Percentiles rank a stretch among this genome's conserved stretches.
Evolutionary conservation across 192 early-diverging fungal species (phyloP).

Genomic region (Bifiguratus adelaidae): DNA sequence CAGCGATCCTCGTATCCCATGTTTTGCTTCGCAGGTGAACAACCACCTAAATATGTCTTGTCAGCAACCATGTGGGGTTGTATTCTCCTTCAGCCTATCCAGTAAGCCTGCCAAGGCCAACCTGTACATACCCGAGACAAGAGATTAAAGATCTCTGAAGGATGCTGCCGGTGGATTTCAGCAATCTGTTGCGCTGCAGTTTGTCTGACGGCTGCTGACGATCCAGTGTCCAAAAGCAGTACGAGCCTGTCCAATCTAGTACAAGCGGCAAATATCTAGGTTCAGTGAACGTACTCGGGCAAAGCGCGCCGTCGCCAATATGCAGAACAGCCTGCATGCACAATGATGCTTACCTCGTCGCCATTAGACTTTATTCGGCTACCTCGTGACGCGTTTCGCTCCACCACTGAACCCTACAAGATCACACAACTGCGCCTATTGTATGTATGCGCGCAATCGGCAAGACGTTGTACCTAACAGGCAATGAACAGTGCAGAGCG

Average conservation of each 20-base stretch:
- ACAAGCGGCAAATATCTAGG: too few relatives aligned
- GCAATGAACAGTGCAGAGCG: too few relatives aligned
- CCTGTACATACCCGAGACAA: slow-evolving; percentile 51
- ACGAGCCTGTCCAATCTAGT: slow-evolving; percentile 88
- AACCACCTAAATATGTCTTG: slow-evolving; percentile 44
- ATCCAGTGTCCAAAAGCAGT: slow-evolving; percentile 87
- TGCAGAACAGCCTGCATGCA: too few relatives aligned
- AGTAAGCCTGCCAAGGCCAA: neutral
- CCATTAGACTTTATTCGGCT: too few relatives aligned
- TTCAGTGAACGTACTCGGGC: too few relatives aligned
- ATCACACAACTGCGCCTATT: too few relatives aligned
- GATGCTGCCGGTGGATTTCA: slow-evolving; percentile 89
- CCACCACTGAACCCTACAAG: too few relatives aligned
- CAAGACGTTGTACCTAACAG: too few relatives aligned
- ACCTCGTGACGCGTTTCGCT: too few relatives aligned
- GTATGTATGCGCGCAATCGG: too few relatives aligned
- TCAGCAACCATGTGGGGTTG: neutral
- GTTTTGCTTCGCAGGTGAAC: slow-evolving; percentile 76
- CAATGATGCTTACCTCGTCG: too few relatives aligned
- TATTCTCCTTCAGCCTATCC: neutral
- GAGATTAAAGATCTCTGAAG: slow-evolving; percentile 82
- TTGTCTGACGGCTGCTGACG: slow-evolving; percentile 70
- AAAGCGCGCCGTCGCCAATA: too few relatives aligned
- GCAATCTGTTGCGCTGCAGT: slow-evolving; percentile 96
- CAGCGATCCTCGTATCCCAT: slow-evolving; percentile 97